Evolutionary conservation across 2,329 filamentous ascomycete genomes (phyloP), one percentile per base, ranked within the genome.

Genomic region (Epichloe sp.): DNA sequence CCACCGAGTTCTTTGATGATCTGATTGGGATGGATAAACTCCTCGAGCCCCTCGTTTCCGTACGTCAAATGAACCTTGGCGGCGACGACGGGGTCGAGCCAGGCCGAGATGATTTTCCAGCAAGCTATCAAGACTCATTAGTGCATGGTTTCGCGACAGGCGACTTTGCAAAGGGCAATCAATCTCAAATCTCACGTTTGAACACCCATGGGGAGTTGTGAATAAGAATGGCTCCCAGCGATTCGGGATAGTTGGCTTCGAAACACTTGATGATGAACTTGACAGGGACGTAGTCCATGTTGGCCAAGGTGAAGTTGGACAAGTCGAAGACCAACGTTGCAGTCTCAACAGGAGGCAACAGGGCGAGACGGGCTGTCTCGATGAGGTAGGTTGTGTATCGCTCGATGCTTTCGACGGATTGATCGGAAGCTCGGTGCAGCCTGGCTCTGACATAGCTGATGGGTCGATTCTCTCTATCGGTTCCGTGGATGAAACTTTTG

Each of bases 251-350:
- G 60, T 87, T 85, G 47, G 85, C 83, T 68, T 88, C 85, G 59
- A 88, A 86, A 60, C 83, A 84, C 58, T 86, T 85, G 66, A 88
- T 85, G 71, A 88, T 84, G 68, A 87, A 88, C 58, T 86, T 88
- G 48, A 88, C 81, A 0, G 84, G 83, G 0, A 80, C 75, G 62
- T 87, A 88, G 65, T 88, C 85, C 75, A 88, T 87, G 66, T 88
- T 88, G 11, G 80, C 75, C 62, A 88, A 71, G 14, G 77, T 77
- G 62, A 88, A 88, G 54, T 78, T 73, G 7, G 76, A 83, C 76
- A 88, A 82, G 65, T 88, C 85, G 61, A 88, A 88, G 49, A 88
- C 66, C 52, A 88, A 54, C 34, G 21, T 59, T n/a, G 54, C 57
- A 10, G 57, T 58, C 44, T 58, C 57, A 26, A 57, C 51, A 5